Percentiles rank a stretch among this genome's conserved stretches.
phyloP scores from a whole-genome alignment of 371 early-diverging fungal genomes.

The Circinella minor region DNA sequence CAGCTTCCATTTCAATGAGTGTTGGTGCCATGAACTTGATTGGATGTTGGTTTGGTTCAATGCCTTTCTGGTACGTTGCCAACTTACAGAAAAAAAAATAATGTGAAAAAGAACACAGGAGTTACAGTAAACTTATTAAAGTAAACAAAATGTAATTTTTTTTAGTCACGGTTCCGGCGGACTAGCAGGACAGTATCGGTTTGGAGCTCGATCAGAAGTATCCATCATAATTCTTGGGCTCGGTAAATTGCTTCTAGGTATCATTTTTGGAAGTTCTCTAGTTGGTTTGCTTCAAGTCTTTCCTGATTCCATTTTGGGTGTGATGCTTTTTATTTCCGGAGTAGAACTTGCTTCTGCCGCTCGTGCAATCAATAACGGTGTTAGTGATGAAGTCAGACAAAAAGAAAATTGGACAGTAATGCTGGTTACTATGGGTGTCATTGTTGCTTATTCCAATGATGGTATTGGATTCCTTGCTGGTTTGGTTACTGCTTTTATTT shows the following conservation, averaged over 20 bases:
- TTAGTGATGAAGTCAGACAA: conserved; percentile 38
- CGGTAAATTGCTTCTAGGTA: conserved; percentile 76
- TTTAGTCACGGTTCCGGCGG: conserved; percentile 85
- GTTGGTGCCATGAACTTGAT: conserved; percentile 89
- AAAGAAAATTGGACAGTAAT: conserved; percentile 70
- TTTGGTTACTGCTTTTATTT: conserved; percentile 51
- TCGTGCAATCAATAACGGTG: conserved; percentile 57
- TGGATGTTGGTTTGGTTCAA: conserved; percentile 86
- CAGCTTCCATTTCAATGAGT: conserved; percentile 64
- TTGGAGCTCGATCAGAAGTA: conserved; percentile 87
- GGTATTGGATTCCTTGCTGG: conserved; percentile 84
- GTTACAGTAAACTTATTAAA: not conserved
- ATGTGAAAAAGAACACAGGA: not conserved
- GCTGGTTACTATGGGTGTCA: conserved; percentile 70
- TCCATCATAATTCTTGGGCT: conserved; percentile 79
- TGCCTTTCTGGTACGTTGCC: conserved; percentile 72
- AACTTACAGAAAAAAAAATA: not conserved
- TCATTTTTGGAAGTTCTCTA: conserved; percentile 83
- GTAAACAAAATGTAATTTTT: not conserved
- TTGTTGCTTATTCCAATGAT: conserved; percentile 80
- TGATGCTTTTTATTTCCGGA: conserved; percentile 86
- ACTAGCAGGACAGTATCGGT: conserved; percentile 91
- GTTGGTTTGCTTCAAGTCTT: conserved; percentile 69
- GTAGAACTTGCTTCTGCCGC: conserved; percentile 78
- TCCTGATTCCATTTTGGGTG: conserved; percentile 80